phyloP scores from a whole-genome alignment of 2,329 filamentous ascomycete genomes.

The Dothistroma pini region DNA sequence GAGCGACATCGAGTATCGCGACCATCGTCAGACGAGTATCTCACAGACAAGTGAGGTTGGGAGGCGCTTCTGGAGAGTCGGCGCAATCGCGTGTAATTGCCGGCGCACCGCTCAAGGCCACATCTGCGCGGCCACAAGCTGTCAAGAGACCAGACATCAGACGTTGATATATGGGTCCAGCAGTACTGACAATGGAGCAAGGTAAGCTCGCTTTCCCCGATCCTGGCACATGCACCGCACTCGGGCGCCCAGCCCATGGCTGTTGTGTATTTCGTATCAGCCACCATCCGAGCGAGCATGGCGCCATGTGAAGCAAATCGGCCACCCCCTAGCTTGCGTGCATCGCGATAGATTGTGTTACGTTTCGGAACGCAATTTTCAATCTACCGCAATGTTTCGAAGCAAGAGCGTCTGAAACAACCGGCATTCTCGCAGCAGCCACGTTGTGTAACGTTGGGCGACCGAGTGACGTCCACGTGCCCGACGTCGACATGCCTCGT shows the following conservation, averaged over 20 bases:
- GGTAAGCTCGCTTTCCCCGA: constrained; percentile 27
- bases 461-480: constrained; percentile 21
- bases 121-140: background rate
- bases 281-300: background rate
- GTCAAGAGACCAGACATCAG: constrained; percentile 2
- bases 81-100: background rate
- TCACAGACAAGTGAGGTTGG: background rate
- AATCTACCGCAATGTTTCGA: constrained; percentile 11
- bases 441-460: constrained; percentile 29
- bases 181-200: constrained; percentile 31
- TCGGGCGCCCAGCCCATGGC: constrained; percentile 11
- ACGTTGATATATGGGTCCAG: constrained; percentile 23
- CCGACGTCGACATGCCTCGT: constrained; percentile 7
- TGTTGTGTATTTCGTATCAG: background rate
- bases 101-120: background rate
- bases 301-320: background rate
- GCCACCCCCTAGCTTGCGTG: constrained; percentile 12
- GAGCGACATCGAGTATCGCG: constrained; percentile 1
- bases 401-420: background rate
- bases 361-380: constrained; percentile 8
- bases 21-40: background rate
- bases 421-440: constrained; percentile 9
- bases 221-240: constrained; percentile 25
- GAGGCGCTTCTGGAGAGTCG: background rate
- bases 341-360: constrained; percentile 17